A percentile compares a stretch with the other conserved stretches of the same genome.
phyloP scores from a whole-genome alignment of 2,329 filamentous ascomycete genomes.

The Aspergillus calidoustus region DNA sequence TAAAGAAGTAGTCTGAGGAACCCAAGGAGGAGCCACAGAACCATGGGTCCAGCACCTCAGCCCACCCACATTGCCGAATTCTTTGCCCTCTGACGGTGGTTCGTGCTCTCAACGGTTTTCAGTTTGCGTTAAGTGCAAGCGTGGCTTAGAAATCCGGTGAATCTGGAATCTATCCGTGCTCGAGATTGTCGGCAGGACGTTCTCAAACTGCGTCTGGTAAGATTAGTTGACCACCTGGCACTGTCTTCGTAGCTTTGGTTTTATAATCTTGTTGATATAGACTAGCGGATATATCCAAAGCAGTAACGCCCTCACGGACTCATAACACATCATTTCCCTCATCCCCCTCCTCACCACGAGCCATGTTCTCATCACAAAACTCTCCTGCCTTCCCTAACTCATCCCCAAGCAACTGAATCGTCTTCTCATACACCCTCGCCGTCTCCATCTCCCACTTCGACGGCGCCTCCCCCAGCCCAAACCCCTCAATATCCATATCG shows the following conservation, averaged over 20 bases:
- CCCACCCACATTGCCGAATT: not conserved
- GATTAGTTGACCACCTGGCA: not conserved
- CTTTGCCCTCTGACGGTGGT: not conserved
- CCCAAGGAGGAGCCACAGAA: not conserved
- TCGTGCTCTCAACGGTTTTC: not conserved
- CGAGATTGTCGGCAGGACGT: not conserved
- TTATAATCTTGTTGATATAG: not conserved
- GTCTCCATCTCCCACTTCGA: conserved; percentile 67
- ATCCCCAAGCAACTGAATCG: conserved; percentile 74
- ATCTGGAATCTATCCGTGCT: not conserved
- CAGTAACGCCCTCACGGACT: conserved; percentile 1
- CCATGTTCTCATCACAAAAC: conserved; percentile 29
- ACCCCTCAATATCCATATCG: conserved; percentile 51
- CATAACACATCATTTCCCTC: not conserved
- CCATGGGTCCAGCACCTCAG: not conserved
- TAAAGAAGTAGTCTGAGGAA: not conserved
- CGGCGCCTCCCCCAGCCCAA: conserved; percentile 32
- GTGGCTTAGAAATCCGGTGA: not conserved
- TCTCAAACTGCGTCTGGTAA: not conserved
- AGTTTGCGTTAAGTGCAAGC: not conserved
- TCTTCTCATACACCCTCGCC: conserved; percentile 77
- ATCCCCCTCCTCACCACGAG: conserved; percentile 14
- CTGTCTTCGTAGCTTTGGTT: no score
- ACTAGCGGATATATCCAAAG: not conserved
- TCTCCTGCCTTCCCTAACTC: conserved; percentile 57